phyloP scores from a whole-genome alignment of 176 grass and related monocot species.

The Musa itinerans region DNA sequence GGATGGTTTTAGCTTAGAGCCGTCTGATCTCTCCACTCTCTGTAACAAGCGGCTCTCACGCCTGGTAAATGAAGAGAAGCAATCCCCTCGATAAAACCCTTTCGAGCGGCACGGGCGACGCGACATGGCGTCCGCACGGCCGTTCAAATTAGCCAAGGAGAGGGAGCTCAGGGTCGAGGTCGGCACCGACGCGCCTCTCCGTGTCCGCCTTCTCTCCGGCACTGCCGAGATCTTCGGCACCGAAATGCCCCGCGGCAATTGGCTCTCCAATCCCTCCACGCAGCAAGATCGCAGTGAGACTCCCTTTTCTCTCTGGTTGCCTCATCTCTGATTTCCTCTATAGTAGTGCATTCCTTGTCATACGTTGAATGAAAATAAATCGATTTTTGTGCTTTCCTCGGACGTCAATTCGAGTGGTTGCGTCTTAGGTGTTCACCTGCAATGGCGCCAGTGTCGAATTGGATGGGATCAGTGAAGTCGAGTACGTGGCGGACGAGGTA shows the following conservation, averaged over 20 bases:
- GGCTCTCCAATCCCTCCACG: slow-evolving; percentile 64
- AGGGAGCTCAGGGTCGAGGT: slow-evolving; percentile 82
- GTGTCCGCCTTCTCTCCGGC: slow-evolving; percentile 59
- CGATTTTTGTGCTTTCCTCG: too few species aligned
- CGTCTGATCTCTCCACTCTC: too few species aligned
- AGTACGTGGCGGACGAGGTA: slow-evolving; percentile 84
- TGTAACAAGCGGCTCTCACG: too few species aligned
- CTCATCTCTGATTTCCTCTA: neutral
- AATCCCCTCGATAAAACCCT: too few species aligned
- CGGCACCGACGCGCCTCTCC: slow-evolving; percentile 55
- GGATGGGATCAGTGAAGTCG: slow-evolving; percentile 72
- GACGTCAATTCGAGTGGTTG: too few species aligned
- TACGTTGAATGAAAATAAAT: too few species aligned
- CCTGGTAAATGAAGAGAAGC: too few species aligned
- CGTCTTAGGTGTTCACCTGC: slow-evolving; percentile 66
- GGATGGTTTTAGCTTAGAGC: too few species aligned
- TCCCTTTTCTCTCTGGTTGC: neutral
- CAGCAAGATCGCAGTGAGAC: slow-evolving; percentile 60
- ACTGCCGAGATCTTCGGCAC: slow-evolving; percentile 90
- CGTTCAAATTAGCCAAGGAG: slow-evolving; percentile 53
- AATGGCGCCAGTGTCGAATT: slow-evolving; percentile 75
- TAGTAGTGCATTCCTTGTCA: too few species aligned
- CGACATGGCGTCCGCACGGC: slow-evolving; percentile 23
- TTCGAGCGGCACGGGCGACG: too few species aligned
- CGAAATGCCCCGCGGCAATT: slow-evolving; percentile 69